A percentile compares a stretch with the other conserved stretches of the same genome.
phyloP scores from a whole-genome alignment of 108 stramenopile species.

The Skeletonema potamos region DNA sequence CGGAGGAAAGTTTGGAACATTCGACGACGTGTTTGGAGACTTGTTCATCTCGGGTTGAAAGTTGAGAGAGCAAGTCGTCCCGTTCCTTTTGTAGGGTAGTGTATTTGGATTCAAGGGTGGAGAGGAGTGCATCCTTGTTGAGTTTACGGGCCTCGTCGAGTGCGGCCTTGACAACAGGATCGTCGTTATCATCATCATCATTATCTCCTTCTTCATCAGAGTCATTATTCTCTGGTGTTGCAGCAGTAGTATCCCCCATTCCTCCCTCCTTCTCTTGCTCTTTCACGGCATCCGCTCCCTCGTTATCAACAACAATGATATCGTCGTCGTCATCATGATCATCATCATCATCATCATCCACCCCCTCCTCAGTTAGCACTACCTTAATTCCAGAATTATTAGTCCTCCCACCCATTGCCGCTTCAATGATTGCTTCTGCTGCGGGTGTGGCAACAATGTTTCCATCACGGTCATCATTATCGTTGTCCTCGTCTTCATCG shows the following conservation, averaged over 20 bases:
- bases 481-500: neutral
- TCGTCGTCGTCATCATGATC: neutral
- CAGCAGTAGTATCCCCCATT: no score
- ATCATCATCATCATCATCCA: neutral
- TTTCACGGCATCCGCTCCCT: neutral
- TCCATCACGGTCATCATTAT: neutral
- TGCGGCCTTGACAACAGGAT: conserved; percentile 15
- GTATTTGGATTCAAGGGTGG: conserved; percentile 31
- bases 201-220: neutral
- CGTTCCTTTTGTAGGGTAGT: conserved; percentile 32
- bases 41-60: neutral
- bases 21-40: neutral
- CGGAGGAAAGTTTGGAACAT: neutral
- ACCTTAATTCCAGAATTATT: neutral
- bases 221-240: neutral
- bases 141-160: conserved; percentile 20
- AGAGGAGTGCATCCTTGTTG: conserved; percentile 32
- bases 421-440: neutral
- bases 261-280: conserved; percentile 2
- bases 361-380: neutral
- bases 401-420: neutral
- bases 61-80: conserved; percentile 15
- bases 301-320: neutral
- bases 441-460: neutral
- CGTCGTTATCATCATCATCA: neutral